Evolutionary conservation across 192 early-diverging fungal species (phyloP).

Genomic region (Radiomyces spectabilis): DNA sequence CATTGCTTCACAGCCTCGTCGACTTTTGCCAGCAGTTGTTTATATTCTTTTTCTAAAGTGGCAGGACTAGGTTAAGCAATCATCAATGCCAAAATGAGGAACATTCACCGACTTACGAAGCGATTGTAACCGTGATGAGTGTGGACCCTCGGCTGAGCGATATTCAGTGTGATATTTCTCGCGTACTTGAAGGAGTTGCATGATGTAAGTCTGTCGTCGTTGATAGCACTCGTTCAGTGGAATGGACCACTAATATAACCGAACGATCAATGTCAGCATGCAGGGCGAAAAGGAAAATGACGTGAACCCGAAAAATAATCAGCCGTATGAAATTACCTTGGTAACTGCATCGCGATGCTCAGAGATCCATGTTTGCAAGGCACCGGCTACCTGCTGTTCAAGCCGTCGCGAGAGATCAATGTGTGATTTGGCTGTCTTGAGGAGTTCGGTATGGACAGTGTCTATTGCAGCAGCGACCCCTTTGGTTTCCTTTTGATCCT

Average conservation of each 20-base stretch:
- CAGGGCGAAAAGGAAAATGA: too few species aligned
- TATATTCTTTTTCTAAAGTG: slow-evolving; percentile 14
- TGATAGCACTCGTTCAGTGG: too few species aligned
- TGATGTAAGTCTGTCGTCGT: background rate
- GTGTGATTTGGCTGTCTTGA: slow-evolving; percentile 8
- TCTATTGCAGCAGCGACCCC: background rate
- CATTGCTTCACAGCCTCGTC: slow-evolving; percentile 11
- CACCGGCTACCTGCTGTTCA: background rate
- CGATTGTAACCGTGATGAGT: background rate
- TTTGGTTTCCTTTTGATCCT: background rate
- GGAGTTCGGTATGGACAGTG: slow-evolving; percentile 6
- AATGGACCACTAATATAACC: background rate
- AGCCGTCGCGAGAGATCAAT: slow-evolving; percentile 7
- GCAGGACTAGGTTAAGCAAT: background rate
- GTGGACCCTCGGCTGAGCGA: background rate
- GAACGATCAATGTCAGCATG: too few species aligned
- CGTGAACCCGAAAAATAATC: too few species aligned
- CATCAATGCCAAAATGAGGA: too few species aligned
- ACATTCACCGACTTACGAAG: too few species aligned
- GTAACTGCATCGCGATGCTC: background rate
- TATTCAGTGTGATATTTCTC: slow-evolving; percentile 5
- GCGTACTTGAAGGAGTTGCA: background rate
- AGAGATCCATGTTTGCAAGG: background rate
- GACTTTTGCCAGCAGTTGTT: background rate
- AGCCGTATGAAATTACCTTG: background rate